Percentiles rank a stretch among this genome's conserved stretches.
Conservation (phyloP, 2,329 filamentous ascomycete genomes). For the Cercospora beticola region DNA sequence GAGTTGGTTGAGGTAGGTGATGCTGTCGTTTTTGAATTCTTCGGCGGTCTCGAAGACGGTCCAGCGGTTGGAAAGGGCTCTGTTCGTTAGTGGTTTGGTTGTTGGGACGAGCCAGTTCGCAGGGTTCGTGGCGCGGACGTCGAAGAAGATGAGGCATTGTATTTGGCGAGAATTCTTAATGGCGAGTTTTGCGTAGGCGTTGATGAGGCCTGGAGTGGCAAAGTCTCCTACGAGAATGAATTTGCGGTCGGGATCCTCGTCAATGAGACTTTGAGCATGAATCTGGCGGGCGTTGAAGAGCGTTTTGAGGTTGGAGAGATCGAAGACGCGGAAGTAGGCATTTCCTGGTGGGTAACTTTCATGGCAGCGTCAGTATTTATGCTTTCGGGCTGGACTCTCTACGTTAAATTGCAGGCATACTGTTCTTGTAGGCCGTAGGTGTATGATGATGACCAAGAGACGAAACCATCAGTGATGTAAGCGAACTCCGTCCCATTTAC, state of each 20-base stretch:
- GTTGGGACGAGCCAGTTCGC: constrained; percentile 23
- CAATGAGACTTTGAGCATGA: constrained; percentile 23
- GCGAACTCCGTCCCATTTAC: constrained; percentile 28
- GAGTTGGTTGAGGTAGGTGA: constrained; percentile 1
- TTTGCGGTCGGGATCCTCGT: constrained; percentile 26
- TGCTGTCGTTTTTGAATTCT: neutral
- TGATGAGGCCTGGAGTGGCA: constrained; percentile 22
- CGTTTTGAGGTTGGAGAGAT: constrained; percentile 15
- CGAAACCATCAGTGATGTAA: constrained; percentile 29
- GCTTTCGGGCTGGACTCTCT: neutral
- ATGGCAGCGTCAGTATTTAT: neutral
- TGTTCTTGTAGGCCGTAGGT: neutral
- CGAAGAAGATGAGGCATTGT: constrained; percentile 31
- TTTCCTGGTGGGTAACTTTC: constrained; percentile 27
- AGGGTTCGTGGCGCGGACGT: constrained; percentile 27
- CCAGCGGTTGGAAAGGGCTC: constrained; percentile 1
- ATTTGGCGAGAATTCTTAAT: constrained; percentile 21
- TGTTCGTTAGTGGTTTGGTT: neutral
- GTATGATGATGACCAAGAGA: constrained; percentile 21
- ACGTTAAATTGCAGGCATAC: neutral
- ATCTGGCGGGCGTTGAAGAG: constrained; percentile 17
- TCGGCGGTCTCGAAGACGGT: constrained; percentile 3
- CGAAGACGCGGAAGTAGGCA: constrained; percentile 29
- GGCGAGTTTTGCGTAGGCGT: constrained; percentile 23
- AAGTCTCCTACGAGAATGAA: constrained; percentile 33